Conservation (phyloP, 495 filamentous ascomycete genomes). For the Hyaloscypha bicolor region DNA sequence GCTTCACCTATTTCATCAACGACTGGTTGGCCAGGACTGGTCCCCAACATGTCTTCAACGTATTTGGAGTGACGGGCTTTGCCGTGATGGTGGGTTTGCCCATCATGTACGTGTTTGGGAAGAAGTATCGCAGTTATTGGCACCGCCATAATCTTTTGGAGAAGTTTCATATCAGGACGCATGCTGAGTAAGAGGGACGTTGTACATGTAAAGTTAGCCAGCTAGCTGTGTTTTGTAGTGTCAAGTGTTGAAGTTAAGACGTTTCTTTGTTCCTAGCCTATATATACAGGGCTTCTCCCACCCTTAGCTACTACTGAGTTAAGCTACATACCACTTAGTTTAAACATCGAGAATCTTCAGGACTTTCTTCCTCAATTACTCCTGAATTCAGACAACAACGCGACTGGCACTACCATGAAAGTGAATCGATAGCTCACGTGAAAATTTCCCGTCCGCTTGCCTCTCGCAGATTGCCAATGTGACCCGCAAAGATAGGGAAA, state of each 20-base stretch:
- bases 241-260: too few species aligned
- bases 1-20: constrained; percentile 47
- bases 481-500: not conserved
- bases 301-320: too few species aligned
- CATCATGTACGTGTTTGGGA: constrained; percentile 47
- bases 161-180: constrained; percentile 15
- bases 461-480: not conserved
- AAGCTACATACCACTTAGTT: too few species aligned
- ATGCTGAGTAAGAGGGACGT: constrained; percentile 5
- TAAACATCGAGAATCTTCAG: not conserved
- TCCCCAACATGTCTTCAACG: constrained; percentile 42
- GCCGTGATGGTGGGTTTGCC: constrained; percentile 41
- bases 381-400: not conserved
- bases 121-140: constrained; percentile 34
- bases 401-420: not conserved
- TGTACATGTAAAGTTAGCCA: too few species aligned
- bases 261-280: too few species aligned
- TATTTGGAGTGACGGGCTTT: constrained; percentile 44
- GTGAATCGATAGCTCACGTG: not conserved
- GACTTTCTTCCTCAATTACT: not conserved
- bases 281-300: too few species aligned
- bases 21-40: constrained; percentile 42
- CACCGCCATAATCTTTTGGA: constrained; percentile 17
- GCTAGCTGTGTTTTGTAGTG: too few species aligned
- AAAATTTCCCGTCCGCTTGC: not conserved